A percentile compares a stretch with the other conserved stretches of the same genome.
Conservation (phyloP, 78 protist genomes). For the Reticulomyxa filosa region DNA sequence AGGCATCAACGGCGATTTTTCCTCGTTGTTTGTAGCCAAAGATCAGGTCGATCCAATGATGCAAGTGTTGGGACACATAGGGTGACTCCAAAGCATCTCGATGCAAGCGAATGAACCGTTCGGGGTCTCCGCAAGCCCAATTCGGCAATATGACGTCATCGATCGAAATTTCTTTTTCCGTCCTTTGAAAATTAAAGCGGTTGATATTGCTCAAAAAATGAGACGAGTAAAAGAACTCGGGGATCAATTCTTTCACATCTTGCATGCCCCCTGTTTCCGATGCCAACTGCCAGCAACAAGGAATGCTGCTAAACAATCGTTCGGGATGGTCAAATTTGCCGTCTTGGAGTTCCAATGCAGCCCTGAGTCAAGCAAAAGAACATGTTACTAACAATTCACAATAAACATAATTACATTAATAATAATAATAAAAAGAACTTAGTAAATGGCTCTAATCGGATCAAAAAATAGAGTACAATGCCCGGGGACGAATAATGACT, state of each 20-base stretch:
- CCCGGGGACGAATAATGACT: slow-evolving; percentile 82
- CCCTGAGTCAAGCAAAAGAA: no score
- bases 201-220: slow-evolving; percentile 55
- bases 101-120: slow-evolving; percentile 30
- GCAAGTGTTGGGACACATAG: slow-evolving; percentile 48
- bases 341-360: slow-evolving; percentile 45
- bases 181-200: slow-evolving; percentile 36
- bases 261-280: no score
- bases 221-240: slow-evolving; percentile 74
- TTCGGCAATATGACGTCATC: slow-evolving; percentile 51
- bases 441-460: no score
- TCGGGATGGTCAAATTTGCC: slow-evolving; percentile 68
- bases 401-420: no score
- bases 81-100: slow-evolving; percentile 74
- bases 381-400: no score
- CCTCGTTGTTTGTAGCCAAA: slow-evolving; percentile 83
- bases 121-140: slow-evolving; percentile 65
- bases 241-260: slow-evolving; percentile 59
- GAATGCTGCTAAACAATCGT: slow-evolving; percentile 39
- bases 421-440: no score
- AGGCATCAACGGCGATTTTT: no score
- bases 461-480: slow-evolving; percentile 57
- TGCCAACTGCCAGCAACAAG: slow-evolving; percentile 23
- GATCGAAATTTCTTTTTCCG: slow-evolving; percentile 27
- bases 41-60: slow-evolving; percentile 82